Base-by-base conservation (phyloP, 2,329 filamentous ascomycete genomes). In the Exophiala viscosa region DNA sequence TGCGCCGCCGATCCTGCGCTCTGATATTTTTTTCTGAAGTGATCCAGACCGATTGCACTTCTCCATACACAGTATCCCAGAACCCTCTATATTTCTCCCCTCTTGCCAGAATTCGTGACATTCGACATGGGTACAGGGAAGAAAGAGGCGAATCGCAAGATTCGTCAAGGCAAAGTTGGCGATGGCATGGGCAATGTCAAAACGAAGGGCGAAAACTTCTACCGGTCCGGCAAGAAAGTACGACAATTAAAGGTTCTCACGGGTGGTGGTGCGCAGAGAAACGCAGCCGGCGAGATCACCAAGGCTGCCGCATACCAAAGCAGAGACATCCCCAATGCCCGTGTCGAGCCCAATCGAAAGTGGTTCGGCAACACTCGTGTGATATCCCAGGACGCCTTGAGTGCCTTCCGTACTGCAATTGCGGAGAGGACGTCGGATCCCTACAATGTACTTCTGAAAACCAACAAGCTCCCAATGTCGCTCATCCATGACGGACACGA, bases 121-220 rank as follows among this genome's bases (percentile, higher is more conserved):
- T 13, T 4, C 23, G 20, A 38, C 11, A 96, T 96, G 90, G 90
- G 90, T 73, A 87, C 85, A 65, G 86, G 83, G 66, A 97, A 97
- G 80, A 96, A 96, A 74, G 92, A 97, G 75, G 84, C 84, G 60
- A 81, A 77, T 70, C 85, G 92, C 74, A 87, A 87, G 70, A 81
- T 80, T 76, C 87, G 90, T 70, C 85, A 96, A 80, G 90, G 89
- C 63, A 92, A 91, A 76, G 82, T 81, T 45, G 82, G 82, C 62
- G 87, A 93, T 83, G 90, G 90, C 70, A 90, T 96, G 83, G 84
- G 76, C 65, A 97, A 97, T 75, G 88, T 97, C 67, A 89, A 86
- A 66, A 79, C 84, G 64, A 99, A 99, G 76, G 93, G 93, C 74
- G 92, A 97, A 79, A 97, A 97, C 78, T 99, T 97, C 76, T 97